Base-by-base conservation (phyloP, 2,329 filamentous ascomycete species). In the Verticillium longisporum region DNA sequence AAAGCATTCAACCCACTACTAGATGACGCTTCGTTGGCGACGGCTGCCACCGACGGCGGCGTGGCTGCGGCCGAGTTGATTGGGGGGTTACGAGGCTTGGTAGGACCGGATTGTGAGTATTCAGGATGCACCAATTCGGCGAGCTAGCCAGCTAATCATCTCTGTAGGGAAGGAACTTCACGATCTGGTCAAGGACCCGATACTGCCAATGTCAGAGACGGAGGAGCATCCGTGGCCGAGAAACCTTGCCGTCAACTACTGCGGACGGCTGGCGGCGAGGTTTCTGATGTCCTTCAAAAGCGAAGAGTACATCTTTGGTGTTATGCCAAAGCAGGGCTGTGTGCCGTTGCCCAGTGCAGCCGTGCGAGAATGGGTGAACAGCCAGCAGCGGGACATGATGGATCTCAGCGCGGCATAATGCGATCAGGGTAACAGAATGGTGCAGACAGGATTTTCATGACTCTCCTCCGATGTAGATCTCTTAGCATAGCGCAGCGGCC, bases 1-100 rank as follows among this genome's bases (percentile, higher is more conserved):
- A 80, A 75, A 69, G 74, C 82, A 57, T 86, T 84, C 67, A 86
- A 85, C 66, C 83, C 83, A 18, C 69, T 86, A n/a, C 65, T 80
- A 7, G 81, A 84, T 65, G 70, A 74, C 55, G 69, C 69, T 50
- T 74, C 76, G 58, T 69, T 75, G 21, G 72, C 77, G 61, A 71
- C 75, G 41, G 75, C 69, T 4, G 80, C 83, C 62, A 70, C 84
- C 58, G 82, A 84, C 64, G 68, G 65, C 21, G 37, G 37, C 6
- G 14, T 31, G 37, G 72, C 78, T 1, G 77, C 78, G 0, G 69
- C 71, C 21, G 78, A 80, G 61, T 74, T 85, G 73, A 78, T 83
- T 13, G 64, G 68, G 37, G 70, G 72, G 61, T 66, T 85, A 66
- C 77, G 76, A 61, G 72, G 75, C 55, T 66, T 83, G 55, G 74